Evolutionary conservation across 352 stramenopile species (phyloP).

Genomic region (Globisporangium heterothallicum): DNA sequence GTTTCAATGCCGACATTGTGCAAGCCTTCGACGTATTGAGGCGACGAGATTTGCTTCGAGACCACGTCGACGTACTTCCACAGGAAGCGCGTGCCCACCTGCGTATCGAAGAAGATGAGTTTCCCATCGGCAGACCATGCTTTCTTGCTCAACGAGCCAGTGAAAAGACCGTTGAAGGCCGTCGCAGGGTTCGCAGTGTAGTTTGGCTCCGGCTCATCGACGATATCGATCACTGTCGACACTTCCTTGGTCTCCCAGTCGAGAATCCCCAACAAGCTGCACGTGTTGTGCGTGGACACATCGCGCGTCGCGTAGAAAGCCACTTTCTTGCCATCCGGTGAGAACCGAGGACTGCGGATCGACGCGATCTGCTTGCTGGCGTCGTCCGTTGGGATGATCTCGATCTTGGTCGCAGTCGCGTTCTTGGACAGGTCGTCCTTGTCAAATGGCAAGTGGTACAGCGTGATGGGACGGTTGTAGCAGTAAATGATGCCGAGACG

Average conservation of each 20-base stretch:
- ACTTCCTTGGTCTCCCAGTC: conserved; percentile 61
- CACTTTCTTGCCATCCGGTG: conserved; percentile 53
- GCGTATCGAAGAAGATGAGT: conserved; percentile 64
- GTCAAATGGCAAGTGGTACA: conserved; percentile 50
- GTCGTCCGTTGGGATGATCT: conserved; percentile 28
- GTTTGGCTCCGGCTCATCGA: conserved; percentile 37
- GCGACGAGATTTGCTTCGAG: conserved; percentile 38
- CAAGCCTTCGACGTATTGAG: conserved; percentile 42
- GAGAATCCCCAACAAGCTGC: conserved; percentile 54
- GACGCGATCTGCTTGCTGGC: conserved; percentile 36
- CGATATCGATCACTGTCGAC: conserved; percentile 56
- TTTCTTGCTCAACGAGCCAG: conserved; percentile 35
- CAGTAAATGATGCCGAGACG: conserved; percentile 83
- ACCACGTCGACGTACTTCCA: conserved; percentile 71
- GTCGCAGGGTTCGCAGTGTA: conserved; percentile 30
- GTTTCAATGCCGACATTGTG: conserved; percentile 35
- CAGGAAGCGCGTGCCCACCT: conserved; percentile 51
- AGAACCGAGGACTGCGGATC: conserved; percentile 59
- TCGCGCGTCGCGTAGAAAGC: conserved; percentile 69
- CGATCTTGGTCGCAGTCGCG: conserved; percentile 35
- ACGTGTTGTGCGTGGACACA: conserved; percentile 70
- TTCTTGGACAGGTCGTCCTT: conserved; percentile 18
- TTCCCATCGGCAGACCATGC: conserved; percentile 55
- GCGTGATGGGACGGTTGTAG: conserved; percentile 68
- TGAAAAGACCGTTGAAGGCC: conserved; percentile 70